phyloP scores from a whole-genome alignment of 768 basidiomycete species.

The Xerocomellus dryophilus region DNA sequence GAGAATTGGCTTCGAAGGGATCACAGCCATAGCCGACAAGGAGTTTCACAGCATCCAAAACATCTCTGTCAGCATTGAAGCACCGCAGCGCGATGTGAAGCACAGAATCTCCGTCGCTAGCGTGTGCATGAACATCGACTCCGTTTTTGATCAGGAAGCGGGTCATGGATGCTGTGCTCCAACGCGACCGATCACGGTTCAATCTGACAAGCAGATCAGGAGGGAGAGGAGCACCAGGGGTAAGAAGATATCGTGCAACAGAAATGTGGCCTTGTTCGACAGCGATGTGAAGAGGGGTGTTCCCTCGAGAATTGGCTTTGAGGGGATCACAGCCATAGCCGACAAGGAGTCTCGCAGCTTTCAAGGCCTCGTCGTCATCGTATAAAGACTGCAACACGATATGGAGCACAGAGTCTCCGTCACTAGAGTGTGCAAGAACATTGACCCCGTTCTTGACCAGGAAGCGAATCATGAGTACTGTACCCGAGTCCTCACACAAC shows the following conservation, averaged over 20 bases:
- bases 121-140: no score
- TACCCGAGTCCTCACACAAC: no score
- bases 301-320: no score
- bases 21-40: background rate
- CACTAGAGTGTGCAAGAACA: background rate
- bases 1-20: background rate
- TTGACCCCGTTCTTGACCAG: background rate
- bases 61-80: rapidly evolving
- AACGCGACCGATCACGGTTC: no score
- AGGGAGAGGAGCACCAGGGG: no score
- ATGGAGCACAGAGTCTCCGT: background rate
- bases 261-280: no score
- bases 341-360: background rate
- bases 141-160: no score
- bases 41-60: background rate
- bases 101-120: background rate
- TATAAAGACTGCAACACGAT: no score
- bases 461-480: background rate
- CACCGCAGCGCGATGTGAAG: background rate
- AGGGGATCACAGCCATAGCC: background rate
- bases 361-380: background rate
- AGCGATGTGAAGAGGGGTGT: no score
- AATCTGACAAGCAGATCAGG: no score
- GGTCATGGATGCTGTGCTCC: no score
- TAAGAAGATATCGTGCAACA: no score